phyloP scores from a whole-genome alignment of 441 rosid genomes.

The California macrophylla region DNA sequence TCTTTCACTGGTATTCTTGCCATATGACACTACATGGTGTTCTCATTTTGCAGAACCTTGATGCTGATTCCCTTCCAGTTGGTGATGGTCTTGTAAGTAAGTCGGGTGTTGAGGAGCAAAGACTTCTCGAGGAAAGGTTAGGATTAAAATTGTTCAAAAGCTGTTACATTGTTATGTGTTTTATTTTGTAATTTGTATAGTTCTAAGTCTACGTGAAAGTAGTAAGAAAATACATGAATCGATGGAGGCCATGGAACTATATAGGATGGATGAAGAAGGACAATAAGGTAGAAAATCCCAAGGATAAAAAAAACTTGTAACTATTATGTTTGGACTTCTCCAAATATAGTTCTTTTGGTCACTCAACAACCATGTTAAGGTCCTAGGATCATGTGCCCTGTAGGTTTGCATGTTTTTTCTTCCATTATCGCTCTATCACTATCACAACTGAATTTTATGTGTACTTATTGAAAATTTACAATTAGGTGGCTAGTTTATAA shows the following conservation, averaged over 20 bases:
- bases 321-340: background rate
- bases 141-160: slow-evolving; percentile 13
- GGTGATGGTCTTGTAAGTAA: slow-evolving; percentile 24
- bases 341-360: background rate
- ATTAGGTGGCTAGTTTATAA: background rate
- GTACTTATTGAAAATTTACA: background rate
- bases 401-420: background rate
- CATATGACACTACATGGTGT: background rate
- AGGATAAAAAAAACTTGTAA: background rate
- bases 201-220: background rate
- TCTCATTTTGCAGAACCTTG: slow-evolving; percentile 31
- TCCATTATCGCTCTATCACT: background rate
- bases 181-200: no score
- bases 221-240: background rate
- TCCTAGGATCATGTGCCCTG: background rate
- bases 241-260: background rate
- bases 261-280: background rate
- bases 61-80: slow-evolving; percentile 21
- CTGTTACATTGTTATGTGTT: background rate
- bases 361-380: background rate
- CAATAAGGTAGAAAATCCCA: background rate
- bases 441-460: background rate
- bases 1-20: background rate
- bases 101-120: slow-evolving; percentile 28
- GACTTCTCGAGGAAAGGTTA: slow-evolving; percentile 49